Conservation (phyloP, 2,329 filamentous ascomycete species). For the Penicillium sp. region DNA sequence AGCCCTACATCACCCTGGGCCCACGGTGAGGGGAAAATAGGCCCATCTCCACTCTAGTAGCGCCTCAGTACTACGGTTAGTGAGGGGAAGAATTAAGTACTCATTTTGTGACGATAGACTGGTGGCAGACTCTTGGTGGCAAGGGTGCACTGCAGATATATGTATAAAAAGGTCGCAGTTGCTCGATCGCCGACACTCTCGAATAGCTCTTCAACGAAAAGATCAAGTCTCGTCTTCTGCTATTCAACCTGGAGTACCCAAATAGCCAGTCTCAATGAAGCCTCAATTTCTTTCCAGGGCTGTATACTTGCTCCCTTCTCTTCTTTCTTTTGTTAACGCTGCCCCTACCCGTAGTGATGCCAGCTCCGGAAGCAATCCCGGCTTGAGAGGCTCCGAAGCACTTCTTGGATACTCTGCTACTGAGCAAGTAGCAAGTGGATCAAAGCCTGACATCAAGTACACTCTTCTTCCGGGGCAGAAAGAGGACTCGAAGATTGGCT, state of each 20-base stretch:
- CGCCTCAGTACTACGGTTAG: background rate
- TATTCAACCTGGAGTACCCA: no score
- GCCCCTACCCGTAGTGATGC: conserved; percentile 23
- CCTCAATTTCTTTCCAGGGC: conserved; percentile 5
- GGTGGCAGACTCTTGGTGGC: background rate
- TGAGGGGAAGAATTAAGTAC: conserved; percentile 1
- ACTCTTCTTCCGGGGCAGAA: conserved; percentile 57
- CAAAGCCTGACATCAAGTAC: conserved; percentile 44
- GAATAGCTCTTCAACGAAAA: background rate
- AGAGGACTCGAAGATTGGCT: conserved; percentile 54
- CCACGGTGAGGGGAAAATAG: conserved; percentile 4
- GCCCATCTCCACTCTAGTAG: background rate
- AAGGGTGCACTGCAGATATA: background rate
- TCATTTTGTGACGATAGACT: background rate
- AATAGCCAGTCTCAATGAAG: conserved; percentile 19
- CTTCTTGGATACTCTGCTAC: conserved; percentile 47
- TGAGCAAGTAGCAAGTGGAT: conserved; percentile 40
- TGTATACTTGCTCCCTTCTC: conserved; percentile 7
- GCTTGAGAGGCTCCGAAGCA: conserved; percentile 33
- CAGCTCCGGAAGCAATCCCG: conserved; percentile 28
- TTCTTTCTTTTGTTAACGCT: conserved; percentile 28
- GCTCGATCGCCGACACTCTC: background rate
- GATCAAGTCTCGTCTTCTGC: background rate
- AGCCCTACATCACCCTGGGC: background rate
- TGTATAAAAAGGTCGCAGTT: conserved; percentile 3